phyloP scores from a whole-genome alignment of 2,329 filamentous ascomycete genomes.

The Madurella mycetomatis region DNA sequence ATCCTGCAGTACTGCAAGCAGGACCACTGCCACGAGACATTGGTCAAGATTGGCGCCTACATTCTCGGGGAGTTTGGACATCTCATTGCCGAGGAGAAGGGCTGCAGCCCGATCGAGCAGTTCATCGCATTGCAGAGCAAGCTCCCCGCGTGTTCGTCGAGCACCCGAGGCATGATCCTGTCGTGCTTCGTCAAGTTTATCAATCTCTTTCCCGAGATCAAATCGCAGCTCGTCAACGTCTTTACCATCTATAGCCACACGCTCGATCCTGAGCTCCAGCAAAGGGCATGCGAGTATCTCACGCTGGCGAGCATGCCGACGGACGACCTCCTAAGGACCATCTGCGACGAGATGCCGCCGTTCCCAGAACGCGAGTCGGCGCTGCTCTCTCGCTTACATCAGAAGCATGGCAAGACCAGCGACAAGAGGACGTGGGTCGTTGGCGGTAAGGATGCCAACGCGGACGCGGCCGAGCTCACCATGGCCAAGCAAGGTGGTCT shows the following conservation, averaged over 20 bases:
- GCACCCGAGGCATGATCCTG: conserved; percentile 87
- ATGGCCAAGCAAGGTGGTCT: conserved; percentile 77
- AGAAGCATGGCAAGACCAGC: conserved; percentile 87
- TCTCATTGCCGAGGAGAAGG: conserved; percentile 84
- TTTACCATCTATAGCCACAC: conserved; percentile 93
- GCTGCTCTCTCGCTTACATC: conserved; percentile 83
- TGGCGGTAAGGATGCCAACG: conserved; percentile 92
- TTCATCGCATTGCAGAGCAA: conserved; percentile 90
- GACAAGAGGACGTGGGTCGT: conserved; percentile 97
- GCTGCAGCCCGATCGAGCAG: conserved; percentile 95
- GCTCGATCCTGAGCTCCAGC: conserved; percentile 90
- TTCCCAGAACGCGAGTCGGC: conserved; percentile 94
- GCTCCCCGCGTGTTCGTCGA: conserved; percentile 80
- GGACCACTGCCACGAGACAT: conserved; percentile 90
- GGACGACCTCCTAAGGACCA: conserved; percentile 85
- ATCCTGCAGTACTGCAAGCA: conserved; percentile 88
- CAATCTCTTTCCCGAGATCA: conserved; percentile 97
- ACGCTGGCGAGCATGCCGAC: conserved; percentile 78
- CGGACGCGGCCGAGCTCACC: conserved; percentile 71
- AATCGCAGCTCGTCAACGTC: conserved; percentile 84
- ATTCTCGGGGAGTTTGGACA: conserved; percentile 96
- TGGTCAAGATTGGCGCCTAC: conserved; percentile 97
- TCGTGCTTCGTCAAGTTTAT: conserved; percentile 97
- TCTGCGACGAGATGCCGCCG: conserved; percentile 98
- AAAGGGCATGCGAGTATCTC: conserved; percentile 92